phyloP scores from a whole-genome alignment of 768 basidiomycete species.

The Mycena vulgaris region DNA sequence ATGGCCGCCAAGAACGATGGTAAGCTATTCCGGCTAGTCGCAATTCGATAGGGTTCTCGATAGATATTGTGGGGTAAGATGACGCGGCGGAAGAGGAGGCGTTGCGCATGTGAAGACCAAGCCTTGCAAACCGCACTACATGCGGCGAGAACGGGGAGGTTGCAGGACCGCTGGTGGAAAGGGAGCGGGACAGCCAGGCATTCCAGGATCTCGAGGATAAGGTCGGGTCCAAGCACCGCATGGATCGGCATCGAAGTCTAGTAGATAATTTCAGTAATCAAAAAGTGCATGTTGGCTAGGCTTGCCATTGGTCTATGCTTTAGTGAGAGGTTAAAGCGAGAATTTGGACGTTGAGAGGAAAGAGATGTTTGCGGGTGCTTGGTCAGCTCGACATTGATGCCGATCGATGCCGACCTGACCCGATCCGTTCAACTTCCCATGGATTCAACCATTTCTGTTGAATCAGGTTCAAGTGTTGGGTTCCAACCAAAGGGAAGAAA shows the following conservation, averaged over 20 bases:
- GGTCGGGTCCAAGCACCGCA: slow-evolving; percentile 20
- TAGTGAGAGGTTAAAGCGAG: neutral
- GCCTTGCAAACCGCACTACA: slow-evolving; percentile 60
- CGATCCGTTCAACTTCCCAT: too few species aligned
- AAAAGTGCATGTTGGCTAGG: neutral
- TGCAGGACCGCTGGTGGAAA: slow-evolving; percentile 31
- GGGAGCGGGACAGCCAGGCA: slow-evolving; percentile 23
- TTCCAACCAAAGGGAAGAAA: too few species aligned
- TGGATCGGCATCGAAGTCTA: neutral
- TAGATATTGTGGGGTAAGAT: slow-evolving; percentile 45
- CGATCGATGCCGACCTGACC: too few species aligned
- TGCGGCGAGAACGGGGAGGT: slow-evolving; percentile 47
- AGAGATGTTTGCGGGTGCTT: too few species aligned
- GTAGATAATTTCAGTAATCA: neutral
- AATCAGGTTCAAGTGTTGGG: too few species aligned
- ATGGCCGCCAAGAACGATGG: slow-evolving; percentile 32
- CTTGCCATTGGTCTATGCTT: neutral
- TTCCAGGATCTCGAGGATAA: slow-evolving; percentile 36
- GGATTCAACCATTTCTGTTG: too few species aligned
- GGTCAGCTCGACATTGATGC: too few species aligned
- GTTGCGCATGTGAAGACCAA: slow-evolving; percentile 62
- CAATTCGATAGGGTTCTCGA: slow-evolving; percentile 18
- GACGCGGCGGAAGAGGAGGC: slow-evolving; percentile 61
- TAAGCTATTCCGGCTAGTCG: neutral
- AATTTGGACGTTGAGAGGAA: too few species aligned